Percentiles rank a stretch among this genome's conserved stretches.
Evolutionary conservation across 371 early-diverging fungal genomes (phyloP).

Genomic region (Mortierella sp.): DNA sequence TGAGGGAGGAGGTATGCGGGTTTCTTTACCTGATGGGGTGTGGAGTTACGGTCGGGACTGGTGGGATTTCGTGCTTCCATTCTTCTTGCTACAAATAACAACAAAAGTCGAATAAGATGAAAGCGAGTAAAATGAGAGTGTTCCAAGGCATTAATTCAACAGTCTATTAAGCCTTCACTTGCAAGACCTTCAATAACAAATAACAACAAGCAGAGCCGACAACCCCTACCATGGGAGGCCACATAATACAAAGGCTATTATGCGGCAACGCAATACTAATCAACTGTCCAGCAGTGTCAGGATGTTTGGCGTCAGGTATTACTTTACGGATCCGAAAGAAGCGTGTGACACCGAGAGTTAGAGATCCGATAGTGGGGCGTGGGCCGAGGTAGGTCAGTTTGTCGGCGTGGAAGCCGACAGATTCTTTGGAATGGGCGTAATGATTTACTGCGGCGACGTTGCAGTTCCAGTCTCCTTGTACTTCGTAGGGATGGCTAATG

Average conservation of each 20-base stretch:
- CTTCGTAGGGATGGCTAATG: slow-evolving; percentile 52
- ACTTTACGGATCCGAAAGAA: slow-evolving; percentile 68
- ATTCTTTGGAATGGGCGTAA: slow-evolving; percentile 59
- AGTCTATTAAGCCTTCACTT: neutral
- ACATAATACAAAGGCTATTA: slow-evolving; percentile 75
- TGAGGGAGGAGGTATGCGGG: neutral
- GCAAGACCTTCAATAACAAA: neutral
- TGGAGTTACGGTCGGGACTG: slow-evolving; percentile 52
- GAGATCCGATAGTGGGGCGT: slow-evolving; percentile 69
- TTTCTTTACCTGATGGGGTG: slow-evolving; percentile 44
- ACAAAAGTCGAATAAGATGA: neutral
- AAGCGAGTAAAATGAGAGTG: too few relatives aligned
- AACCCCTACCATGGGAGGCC: slow-evolving; percentile 62
- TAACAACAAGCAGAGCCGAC: neutral
- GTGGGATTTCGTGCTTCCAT: slow-evolving; percentile 68
- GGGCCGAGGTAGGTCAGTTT: slow-evolving; percentile 72
- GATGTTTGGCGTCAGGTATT: slow-evolving; percentile 47
- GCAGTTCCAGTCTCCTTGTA: slow-evolving; percentile 57
- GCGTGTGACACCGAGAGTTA: slow-evolving; percentile 71
- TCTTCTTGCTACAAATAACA: slow-evolving; percentile 56
- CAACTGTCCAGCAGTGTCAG: slow-evolving; percentile 59
- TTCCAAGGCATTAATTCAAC: neutral
- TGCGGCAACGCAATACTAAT: slow-evolving; percentile 70
- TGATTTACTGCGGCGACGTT: slow-evolving; percentile 63
- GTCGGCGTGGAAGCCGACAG: slow-evolving; percentile 64